phyloP scores from a whole-genome alignment of 345 rosid genomes.

The Camelina laxa region DNA sequence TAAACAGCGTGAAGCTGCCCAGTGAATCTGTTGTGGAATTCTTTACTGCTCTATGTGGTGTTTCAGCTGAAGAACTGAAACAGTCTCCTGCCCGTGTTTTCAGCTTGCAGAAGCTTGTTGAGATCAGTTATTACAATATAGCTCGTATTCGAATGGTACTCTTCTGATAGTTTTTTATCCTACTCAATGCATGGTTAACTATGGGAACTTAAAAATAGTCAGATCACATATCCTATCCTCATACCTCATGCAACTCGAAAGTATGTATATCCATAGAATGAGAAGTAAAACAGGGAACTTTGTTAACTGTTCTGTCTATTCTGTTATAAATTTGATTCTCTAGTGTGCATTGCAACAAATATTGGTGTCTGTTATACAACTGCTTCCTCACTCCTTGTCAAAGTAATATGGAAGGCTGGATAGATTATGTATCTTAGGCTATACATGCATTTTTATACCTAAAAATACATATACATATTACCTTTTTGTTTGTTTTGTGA shows the following conservation, averaged over 20 bases:
- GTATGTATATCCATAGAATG: constrained; percentile 31
- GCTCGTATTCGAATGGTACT: constrained; percentile 97
- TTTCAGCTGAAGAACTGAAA: constrained; percentile 94
- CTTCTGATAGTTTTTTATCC: constrained; percentile 36
- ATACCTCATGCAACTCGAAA: constrained; percentile 30
- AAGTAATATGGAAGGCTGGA: constrained; percentile 12
- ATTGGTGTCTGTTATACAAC: constrained; percentile 15
- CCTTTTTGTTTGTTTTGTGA: constrained; percentile 32
- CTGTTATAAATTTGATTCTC: constrained; percentile 9
- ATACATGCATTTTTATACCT: background rate
- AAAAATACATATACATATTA: background rate
- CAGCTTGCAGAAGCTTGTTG: constrained; percentile 98
- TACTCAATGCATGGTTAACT: constrained; percentile 31
- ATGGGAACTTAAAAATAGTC: constrained; percentile 18
- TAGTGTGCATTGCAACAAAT: constrained; percentile 29
- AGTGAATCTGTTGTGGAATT: constrained; percentile 95
- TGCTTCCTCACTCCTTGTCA: constrained; percentile 25
- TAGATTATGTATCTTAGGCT: constrained; percentile 17
- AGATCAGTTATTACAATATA: constrained; percentile 98
- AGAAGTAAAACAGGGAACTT: constrained; percentile 3
- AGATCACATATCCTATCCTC: constrained; percentile 6
- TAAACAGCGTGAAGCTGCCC: constrained; percentile 88
- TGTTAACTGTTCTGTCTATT: constrained; percentile 16
- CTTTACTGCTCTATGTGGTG: constrained; percentile 95
- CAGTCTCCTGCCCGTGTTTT: constrained; percentile 99